Conservation (phyloP, 225 moss, liverwort and hornwort species). For the Marchantia paleacea region DNA sequence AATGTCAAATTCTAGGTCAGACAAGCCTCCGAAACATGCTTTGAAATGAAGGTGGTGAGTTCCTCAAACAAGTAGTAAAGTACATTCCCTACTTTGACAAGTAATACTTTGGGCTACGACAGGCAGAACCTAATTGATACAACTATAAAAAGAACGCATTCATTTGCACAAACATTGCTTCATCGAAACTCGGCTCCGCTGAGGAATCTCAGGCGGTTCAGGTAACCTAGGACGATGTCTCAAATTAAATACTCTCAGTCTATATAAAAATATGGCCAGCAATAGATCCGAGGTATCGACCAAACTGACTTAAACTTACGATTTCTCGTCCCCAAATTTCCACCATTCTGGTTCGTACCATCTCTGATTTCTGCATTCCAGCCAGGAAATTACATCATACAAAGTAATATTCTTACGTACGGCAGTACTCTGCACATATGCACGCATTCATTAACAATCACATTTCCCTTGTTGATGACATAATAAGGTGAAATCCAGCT, state of each 20-base stretch:
- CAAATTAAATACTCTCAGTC: neutral
- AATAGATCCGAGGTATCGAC: no score
- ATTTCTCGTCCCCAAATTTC: conserved; percentile 97
- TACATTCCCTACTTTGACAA: neutral
- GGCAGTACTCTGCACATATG: no score
- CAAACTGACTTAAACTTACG: conserved; percentile 29
- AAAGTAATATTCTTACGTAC: neutral
- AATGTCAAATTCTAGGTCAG: neutral
- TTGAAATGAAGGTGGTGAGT: neutral
- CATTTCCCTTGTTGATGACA: no score
- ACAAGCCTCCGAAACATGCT: no score
- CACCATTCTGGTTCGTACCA: conserved; percentile 99
- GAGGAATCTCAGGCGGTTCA: neutral
- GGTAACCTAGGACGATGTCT: neutral
- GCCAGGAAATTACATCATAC: neutral
- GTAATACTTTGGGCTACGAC: no score
- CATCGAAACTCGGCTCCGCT: neutral
- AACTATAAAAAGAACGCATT: no score
- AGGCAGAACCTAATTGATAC: no score
- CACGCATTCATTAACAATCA: no score
- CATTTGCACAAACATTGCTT: neutral
- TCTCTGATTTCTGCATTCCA: conserved; percentile 42
- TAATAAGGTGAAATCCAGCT: no score
- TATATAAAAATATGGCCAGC: no score
- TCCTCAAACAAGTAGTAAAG: neutral